Evolutionary conservation across 805 yeast species (phyloP), one percentile per base, ranked within the genome.

Genomic region (Pichia membranifaciens): DNA sequence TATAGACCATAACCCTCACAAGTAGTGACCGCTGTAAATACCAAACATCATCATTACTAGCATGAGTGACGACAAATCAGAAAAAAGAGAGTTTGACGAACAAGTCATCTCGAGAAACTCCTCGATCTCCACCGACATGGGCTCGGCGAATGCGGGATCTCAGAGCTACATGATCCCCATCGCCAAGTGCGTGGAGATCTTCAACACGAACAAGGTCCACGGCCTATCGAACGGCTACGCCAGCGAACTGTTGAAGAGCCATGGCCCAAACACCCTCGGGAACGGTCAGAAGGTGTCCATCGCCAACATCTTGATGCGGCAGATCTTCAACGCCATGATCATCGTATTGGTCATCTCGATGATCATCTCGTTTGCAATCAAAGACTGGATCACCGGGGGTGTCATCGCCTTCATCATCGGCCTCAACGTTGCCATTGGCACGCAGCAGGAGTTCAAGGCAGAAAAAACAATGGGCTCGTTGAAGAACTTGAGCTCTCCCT

Each of bases 321-420:
- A 84, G 56, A 69, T 80, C 2, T 80, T 80, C 62, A 84, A 84
- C 59, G 91, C 93, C 41, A 84, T 84, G 93, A 80, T 84, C 43
- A 64, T 84, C 53, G 91, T 84, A 8, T 70, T 84, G 53, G 65
- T 84, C 45, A 81, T 82, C 33, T 78, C 87, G 16, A 77, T 81
- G 84, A 62, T 79, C 18, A 82, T 84, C 44, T 81, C 90, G 4
- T 72, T 84, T 42, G 89, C 84, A 18, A 82, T 85, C 53, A 71
- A 72, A 49, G 91, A 85, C 61, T 84, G 87, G 84, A 85, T 84
- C 53, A 80, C 87, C 8, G 93, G 89, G 42, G 93, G 91, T 46
- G 91, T 85, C 31, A 82, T 84, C 59, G 80, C 78, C 1, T 82
- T 76, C 41, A 90, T 85, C 21, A 78, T 85, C 28, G 60, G 62